Evolutionary conservation across 2,329 filamentous ascomycete genomes (phyloP), one percentile per base, ranked within the genome.

Genomic region (Laburnicola sp.): DNA sequence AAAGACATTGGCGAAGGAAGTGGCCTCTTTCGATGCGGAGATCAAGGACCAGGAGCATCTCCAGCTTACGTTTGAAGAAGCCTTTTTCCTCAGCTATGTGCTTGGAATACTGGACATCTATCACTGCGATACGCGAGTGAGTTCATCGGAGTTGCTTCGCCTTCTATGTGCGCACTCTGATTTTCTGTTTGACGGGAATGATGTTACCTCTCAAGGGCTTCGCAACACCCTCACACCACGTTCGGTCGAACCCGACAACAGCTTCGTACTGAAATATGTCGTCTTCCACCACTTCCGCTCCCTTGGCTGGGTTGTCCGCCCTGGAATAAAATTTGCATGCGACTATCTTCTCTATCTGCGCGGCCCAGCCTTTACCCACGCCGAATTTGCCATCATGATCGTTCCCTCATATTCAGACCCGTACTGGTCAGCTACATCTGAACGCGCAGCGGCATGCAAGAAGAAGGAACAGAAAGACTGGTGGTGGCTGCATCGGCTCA

Each of bases 281-380:
- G 90, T 90, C 16, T 99, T 96, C 71, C 94, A 99, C 69, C 93
- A 99, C 70, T 99, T 96, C 75, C 87, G 94, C 32, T 96, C 91
- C 0, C 80, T 97, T 0, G 94, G 94, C 23, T 99, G 94, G 93
- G 90, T 97, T 1, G 88, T 95, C 0, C 87, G 95, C 10, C 86
- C 89, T 4, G 95, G 94, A 31, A 86, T 96, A 69, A 99, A 99
- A 68, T 99, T 99, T 63, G 90, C 89, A 22, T 89, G 91, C 7
- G 94, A 99, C 72, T 97, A 90, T 78, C 78, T 99, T n/a, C 82
- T 99, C 6, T 99, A 99, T 74, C 86, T 91, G 50, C 87, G 91
- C 21, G 94, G 94, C 0, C 94, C 94, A 0, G 93, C 94, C 0
- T 97, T 99, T 71, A 86, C 91, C 22, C 94, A 99, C 68, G 94